A percentile compares a stretch with the other conserved stretches of the same genome.
Conservation (phyloP, 176 grass and related monocot species). For the Oryza australiensis region DNA sequence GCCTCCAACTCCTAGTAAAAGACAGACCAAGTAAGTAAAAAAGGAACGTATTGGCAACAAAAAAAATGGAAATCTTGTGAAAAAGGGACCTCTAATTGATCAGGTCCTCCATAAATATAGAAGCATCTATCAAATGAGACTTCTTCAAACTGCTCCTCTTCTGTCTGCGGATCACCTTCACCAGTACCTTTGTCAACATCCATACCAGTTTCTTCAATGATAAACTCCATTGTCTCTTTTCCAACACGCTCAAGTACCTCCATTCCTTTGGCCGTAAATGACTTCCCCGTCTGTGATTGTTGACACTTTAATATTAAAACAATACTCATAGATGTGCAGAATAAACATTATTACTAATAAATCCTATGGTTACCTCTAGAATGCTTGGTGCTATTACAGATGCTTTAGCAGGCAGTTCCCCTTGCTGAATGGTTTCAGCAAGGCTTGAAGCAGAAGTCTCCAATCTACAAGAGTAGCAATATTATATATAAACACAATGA, state of each 20-base stretch:
- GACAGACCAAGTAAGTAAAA: conserved; percentile 12
- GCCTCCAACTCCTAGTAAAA: conserved; percentile 84
- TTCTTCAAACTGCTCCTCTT: conserved; percentile 93
- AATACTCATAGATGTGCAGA: conserved; percentile 4
- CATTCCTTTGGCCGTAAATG: conserved; percentile 85
- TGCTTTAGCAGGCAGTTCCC: conserved; percentile 72
- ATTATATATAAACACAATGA: conserved; percentile 1
- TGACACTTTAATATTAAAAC: conserved; percentile 37
- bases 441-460: conserved; percentile 89
- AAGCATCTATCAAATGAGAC: conserved; percentile 96
- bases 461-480: conserved; percentile 54
- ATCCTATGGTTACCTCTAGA: conserved; percentile 61
- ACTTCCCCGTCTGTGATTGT: conserved; percentile 75
- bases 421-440: conserved; percentile 88
- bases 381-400: conserved; percentile 82
- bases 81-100: conserved; percentile 88
- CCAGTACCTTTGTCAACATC: conserved; percentile 69
- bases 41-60: conserved; percentile 1
- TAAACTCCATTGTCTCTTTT: conserved; percentile 93
- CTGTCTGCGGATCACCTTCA: conserved; percentile 55
- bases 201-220: conserved; percentile 94
- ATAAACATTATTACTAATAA: conserved; percentile 9
- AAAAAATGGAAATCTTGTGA: conserved; percentile 10
- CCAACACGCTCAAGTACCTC: conserved; percentile 95
- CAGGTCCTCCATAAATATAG: conserved; percentile 98